phyloP scores from a whole-genome alignment of 768 basidiomycete species.

The Russula sp. region DNA sequence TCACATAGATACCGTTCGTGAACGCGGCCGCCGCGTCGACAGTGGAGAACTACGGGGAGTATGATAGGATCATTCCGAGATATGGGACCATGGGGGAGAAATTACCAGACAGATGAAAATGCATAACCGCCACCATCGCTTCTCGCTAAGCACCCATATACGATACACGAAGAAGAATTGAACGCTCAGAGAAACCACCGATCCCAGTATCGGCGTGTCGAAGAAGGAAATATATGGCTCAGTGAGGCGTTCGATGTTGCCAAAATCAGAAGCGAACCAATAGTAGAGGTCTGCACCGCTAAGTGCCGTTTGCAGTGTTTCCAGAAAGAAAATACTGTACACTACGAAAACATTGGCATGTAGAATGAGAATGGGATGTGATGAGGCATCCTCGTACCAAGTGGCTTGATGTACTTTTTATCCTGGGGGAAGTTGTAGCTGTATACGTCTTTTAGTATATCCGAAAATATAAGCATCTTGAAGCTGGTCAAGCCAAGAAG shows the following conservation, averaged over 20 bases:
- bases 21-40: background rate
- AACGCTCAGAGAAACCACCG: conserved; percentile 33
- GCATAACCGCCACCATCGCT: background rate
- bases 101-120: background rate
- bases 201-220: conserved; percentile 35
- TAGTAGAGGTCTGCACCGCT: conserved; percentile 34
- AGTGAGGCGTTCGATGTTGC: conserved; percentile 32
- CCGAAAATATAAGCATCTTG: background rate
- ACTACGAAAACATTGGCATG: too few relatives aligned
- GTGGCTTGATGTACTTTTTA: conserved; percentile 1
- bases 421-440: conserved; percentile 20
- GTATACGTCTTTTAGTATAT: conserved; percentile 14
- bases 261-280: conserved; percentile 37
- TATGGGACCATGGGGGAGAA: background rate
- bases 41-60: background rate
- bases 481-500: background rate
- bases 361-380: too few relatives aligned
- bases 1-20: conserved; percentile 9
- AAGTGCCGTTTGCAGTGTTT: conserved; percentile 34
- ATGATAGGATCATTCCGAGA: background rate
- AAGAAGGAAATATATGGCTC: conserved; percentile 31
- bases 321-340: conserved; percentile 32
- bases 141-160: conserved; percentile 29
- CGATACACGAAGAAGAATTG: conserved; percentile 38
- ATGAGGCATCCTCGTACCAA: too few relatives aligned